phyloP scores from a whole-genome alignment of 1,284 basidiomycete species.

The Naganishia liquefaciens region DNA sequence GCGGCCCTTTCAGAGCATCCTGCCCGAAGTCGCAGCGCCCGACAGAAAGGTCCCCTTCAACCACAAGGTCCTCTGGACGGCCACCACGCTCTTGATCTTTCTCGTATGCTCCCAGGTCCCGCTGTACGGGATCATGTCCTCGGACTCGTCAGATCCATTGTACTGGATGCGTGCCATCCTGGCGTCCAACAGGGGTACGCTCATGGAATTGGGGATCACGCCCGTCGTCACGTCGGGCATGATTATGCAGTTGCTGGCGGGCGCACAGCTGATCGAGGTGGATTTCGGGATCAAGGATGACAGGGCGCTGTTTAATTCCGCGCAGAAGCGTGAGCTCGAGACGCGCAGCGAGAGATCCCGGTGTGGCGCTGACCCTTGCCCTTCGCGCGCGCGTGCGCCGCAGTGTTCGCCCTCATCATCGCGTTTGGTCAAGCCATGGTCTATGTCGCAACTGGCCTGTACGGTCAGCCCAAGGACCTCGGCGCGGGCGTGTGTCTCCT shows the following conservation, averaged over 20 bases:
- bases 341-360: neutral
- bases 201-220: conserved; percentile 98
- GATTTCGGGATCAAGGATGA: conserved; percentile 98
- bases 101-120: conserved; percentile 96
- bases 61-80: conserved; percentile 95
- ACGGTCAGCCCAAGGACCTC: conserved; percentile 89
- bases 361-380: neutral
- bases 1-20: conserved; percentile 87
- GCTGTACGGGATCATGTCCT: conserved; percentile 96
- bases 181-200: conserved; percentile 94
- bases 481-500: conserved; percentile 94
- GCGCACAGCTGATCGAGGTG: conserved; percentile 95
- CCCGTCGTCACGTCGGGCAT: conserved; percentile 97
- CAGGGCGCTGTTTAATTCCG: conserved; percentile 89
- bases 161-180: conserved; percentile 99
- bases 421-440: conserved; percentile 95
- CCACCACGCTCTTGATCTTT: conserved; percentile 95
- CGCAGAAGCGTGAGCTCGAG: conserved; percentile 80
- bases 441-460: conserved; percentile 95
- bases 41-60: conserved; percentile 96
- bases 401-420: conserved; percentile 96
- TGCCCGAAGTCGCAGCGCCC: conserved; percentile 92
- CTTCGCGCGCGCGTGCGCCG: neutral
- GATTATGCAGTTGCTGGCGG: conserved; percentile 99
- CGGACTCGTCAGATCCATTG: conserved; percentile 94